phyloP scores from a whole-genome alignment of 305 asterid genomes.

The Lippia alba region DNA sequence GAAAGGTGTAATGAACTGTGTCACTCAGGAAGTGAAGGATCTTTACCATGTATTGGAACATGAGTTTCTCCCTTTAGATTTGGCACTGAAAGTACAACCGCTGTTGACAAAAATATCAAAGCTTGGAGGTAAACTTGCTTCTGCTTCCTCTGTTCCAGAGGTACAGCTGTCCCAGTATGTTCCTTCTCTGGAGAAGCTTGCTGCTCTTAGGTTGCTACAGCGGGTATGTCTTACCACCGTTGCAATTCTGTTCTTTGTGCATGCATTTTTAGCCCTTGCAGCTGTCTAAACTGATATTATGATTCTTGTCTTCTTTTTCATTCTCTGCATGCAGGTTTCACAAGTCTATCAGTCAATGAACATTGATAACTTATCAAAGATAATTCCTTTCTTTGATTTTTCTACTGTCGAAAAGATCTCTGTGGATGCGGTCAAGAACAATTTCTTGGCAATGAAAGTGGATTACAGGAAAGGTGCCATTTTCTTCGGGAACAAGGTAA shows the following conservation, averaged over 20 bases:
- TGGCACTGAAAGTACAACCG: conserved; percentile 76
- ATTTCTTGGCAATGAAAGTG: conserved; percentile 51
- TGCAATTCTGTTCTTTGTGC: not conserved
- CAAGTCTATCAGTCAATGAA: conserved; percentile 80
- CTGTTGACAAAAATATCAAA: conserved; percentile 70
- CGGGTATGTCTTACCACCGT: conserved; percentile 50
- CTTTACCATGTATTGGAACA: conserved; percentile 77
- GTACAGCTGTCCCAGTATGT: conserved; percentile 75
- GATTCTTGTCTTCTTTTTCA: conserved; percentile 16
- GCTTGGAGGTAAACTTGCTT: conserved; percentile 87
- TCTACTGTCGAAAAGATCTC: conserved; percentile 49
- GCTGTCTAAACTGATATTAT: conserved; percentile 3
- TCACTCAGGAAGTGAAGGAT: conserved; percentile 87
- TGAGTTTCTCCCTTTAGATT: conserved; percentile 72
- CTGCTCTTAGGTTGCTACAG: conserved; percentile 82
- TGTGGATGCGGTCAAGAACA: conserved; percentile 57
- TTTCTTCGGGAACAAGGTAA: conserved; percentile 55
- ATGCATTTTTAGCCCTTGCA: not conserved
- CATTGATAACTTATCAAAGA: conserved; percentile 66
- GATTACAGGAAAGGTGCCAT: conserved; percentile 53
- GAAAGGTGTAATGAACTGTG: conserved; percentile 91
- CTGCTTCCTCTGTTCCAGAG: conserved; percentile 88
- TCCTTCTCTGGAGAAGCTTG: conserved; percentile 81
- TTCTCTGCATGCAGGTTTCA: conserved; percentile 60
- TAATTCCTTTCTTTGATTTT: conserved; percentile 68